phyloP scores from a whole-genome alignment of 2,329 filamentous ascomycete species.

The Penicillium brevicompactum region DNA sequence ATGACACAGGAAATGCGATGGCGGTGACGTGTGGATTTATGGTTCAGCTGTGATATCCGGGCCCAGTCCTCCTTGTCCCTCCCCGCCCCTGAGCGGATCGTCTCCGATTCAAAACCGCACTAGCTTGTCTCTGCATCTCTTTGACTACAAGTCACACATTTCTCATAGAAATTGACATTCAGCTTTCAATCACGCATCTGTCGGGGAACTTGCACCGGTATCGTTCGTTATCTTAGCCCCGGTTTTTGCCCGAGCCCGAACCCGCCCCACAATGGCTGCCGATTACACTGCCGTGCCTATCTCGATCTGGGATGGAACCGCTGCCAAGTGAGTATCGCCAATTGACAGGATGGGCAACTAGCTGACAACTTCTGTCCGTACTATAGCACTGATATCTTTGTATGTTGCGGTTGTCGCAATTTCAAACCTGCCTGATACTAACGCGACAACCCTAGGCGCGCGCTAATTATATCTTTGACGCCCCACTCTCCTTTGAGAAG shows the following conservation, averaged over 20 bases:
- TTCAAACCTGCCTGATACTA: neutral
- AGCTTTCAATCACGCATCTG: neutral
- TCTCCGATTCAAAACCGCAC: neutral
- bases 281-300: neutral
- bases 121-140: neutral
- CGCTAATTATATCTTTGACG: neutral
- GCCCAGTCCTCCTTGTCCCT: neutral
- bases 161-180: neutral
- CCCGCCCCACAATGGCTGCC: neutral
- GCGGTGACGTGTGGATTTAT: neutral
- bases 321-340: neutral
- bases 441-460: neutral
- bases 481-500: neutral
- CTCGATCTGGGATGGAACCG: neutral
- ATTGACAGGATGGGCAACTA: neutral
- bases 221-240: neutral
- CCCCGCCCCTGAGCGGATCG: neutral
- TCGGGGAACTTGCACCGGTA: neutral
- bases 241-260: neutral
- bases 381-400: neutral
- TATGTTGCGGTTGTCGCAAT: neutral
- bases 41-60: neutral
- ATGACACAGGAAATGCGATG: neutral
- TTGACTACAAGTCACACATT: neutral
- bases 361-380: neutral